A percentile compares a stretch with the other conserved stretches of the same genome.
Conservation (phyloP, 1,284 basidiomycete genomes). For the Peniophora sp. region DNA sequence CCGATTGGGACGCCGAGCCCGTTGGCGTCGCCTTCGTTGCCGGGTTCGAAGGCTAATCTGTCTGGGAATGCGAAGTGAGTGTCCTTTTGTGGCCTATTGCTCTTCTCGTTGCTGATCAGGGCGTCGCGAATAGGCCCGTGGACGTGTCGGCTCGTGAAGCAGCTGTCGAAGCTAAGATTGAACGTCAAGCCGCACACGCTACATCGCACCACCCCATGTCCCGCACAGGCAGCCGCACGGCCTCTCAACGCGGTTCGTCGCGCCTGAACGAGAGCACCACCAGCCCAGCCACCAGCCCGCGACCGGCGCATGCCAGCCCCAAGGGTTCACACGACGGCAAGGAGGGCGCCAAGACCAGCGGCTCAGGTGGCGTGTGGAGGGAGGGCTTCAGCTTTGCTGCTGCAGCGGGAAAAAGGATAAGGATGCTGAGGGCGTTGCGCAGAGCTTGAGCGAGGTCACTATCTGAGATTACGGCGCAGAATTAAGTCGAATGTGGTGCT, state of each 20-base stretch:
- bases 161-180: slow-evolving; percentile 62
- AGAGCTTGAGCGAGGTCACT: slow-evolving; percentile 33
- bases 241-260: slow-evolving; percentile 31
- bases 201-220: slow-evolving; percentile 56
- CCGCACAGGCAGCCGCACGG: slow-evolving; percentile 60
- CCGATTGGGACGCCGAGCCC: slow-evolving; percentile 60
- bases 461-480: too few species aligned
- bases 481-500: too few species aligned
- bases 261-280: slow-evolving; percentile 25
- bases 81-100: neutral
- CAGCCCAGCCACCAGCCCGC: slow-evolving; percentile 11
- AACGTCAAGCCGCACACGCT: slow-evolving; percentile 52
- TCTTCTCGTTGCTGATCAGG: slow-evolving; percentile 3
- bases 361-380: slow-evolving; percentile 29
- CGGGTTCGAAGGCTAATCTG: slow-evolving; percentile 53
- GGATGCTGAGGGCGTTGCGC: slow-evolving; percentile 22
- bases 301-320: slow-evolving; percentile 9
- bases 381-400: slow-evolving; percentile 60
- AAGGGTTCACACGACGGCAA: slow-evolving; percentile 9
- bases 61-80: slow-evolving; percentile 82
- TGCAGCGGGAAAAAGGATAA: slow-evolving; percentile 35
- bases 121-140: too few species aligned
- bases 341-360: too few species aligned
- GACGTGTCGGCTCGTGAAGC: slow-evolving; percentile 75
- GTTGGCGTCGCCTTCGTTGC: slow-evolving; percentile 67